phyloP scores from a whole-genome alignment of 805 yeast species.

The Blastobotrys mokoenaii region DNA sequence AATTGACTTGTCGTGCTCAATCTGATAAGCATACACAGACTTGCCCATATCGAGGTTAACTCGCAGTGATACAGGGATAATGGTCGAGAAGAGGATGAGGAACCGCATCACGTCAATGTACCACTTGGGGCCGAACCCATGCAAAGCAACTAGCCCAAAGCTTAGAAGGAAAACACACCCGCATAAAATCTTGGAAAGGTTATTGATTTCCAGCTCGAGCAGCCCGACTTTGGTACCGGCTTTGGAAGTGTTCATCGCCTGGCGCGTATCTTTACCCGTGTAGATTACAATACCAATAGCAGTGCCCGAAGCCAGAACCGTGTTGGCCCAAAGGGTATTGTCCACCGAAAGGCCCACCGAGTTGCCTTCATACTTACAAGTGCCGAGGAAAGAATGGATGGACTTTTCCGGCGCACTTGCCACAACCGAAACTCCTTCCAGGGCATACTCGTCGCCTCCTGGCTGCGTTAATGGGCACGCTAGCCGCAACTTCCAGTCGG shows the following conservation, averaged over 20 bases:
- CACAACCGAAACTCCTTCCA: slow-evolving; percentile 42
- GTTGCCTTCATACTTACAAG: slow-evolving; percentile 48
- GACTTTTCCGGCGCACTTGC: slow-evolving; percentile 79
- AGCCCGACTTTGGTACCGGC: slow-evolving; percentile 85
- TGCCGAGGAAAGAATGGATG: slow-evolving; percentile 77
- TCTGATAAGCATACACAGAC: slow-evolving; percentile 90
- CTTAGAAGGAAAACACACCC: slow-evolving; percentile 75
- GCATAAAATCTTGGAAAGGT: slow-evolving; percentile 80
- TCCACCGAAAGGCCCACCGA: slow-evolving; percentile 57
- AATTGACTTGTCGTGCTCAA: slow-evolving; percentile 76
- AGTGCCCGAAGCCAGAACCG: slow-evolving; percentile 90
- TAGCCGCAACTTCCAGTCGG: slow-evolving; percentile 93
- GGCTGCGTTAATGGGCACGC: slow-evolving; percentile 71
- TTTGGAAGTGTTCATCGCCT: slow-evolving; percentile 83
- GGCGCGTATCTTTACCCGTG: slow-evolving; percentile 91
- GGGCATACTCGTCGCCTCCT: slow-evolving; percentile 32
- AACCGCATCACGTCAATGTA: slow-evolving; percentile 86
- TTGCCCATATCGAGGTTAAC: slow-evolving; percentile 94
- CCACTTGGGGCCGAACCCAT: slow-evolving; percentile 70
- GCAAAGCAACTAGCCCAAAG: slow-evolving; percentile 65
- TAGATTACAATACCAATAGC: slow-evolving; percentile 83
- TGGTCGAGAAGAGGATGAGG: slow-evolving; percentile 84
- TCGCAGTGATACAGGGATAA: slow-evolving; percentile 90
- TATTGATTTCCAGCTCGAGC: slow-evolving; percentile 84
- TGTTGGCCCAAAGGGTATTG: slow-evolving; percentile 96